Evolutionary conservation across 176 grass and related monocot species (phyloP), one percentile per base, ranked within the genome.

Genomic region (Phragmites australis): DNA sequence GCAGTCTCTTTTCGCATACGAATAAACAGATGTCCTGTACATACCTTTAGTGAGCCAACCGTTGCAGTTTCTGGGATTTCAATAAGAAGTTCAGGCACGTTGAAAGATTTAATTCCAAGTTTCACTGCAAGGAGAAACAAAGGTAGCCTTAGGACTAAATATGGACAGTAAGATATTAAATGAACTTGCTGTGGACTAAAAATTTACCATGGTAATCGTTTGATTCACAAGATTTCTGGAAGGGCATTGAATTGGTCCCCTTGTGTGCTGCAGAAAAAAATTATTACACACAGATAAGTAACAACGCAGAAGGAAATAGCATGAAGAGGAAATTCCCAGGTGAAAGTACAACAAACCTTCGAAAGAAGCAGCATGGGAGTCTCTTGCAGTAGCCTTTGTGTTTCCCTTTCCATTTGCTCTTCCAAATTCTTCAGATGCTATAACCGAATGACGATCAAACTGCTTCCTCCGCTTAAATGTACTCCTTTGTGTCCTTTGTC

Each of bases 41-140:
- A 68, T 91, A 99, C 97, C 93, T 95, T 99, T 68, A 99, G 86
- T 32, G 90, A 96, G 59, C 90, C 97, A 72, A 99, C 82, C 37
- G 97, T 93, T 39, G 92, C 92, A 39, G 82, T 96, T 89, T 99
- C 97, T 70, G 97, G 88, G 71, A 99, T 88, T 76, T 99, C 93
- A 76, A 99, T 89, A 69, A 88, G 88, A 84, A 99, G 97, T 87
- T 99, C 93, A 74, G 97, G 97, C 43, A 99, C 91, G 79, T 93
- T 92, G 85, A 99, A 95, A 49, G 97, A 99, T 65, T 96, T 96
- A 74, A 99, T 96, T 54, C 76, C 87, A 63, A 99, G 76, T 84
- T 93, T 96, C 69, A 99, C 97, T 94, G 87, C 14, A 86, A 78
- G 40, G 22, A 66, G 19, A 82, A 75, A 78, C 2, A 49, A 45